Conservation (phyloP, 805 yeast genomes). For the Metschnikowia cubensis region DNA sequence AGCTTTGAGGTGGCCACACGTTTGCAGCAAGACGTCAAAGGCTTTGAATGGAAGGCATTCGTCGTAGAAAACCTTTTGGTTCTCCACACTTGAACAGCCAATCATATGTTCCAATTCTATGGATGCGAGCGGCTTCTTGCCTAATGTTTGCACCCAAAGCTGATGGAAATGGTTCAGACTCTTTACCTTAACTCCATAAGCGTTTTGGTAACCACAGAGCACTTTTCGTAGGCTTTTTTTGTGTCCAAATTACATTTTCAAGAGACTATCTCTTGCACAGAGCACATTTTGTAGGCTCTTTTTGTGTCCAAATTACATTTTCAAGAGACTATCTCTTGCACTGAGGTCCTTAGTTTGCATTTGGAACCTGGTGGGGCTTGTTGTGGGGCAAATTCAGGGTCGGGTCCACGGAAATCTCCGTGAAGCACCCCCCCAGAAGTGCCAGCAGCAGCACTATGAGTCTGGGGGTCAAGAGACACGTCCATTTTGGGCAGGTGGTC, state of each 20-base stretch:
- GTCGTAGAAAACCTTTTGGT: background rate
- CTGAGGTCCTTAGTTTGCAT: no score
- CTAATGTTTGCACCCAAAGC: background rate
- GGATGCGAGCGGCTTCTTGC: background rate
- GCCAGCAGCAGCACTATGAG: conserved; percentile 25
- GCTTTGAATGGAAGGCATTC: background rate
- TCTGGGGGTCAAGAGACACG: conserved; percentile 29
- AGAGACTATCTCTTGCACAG: background rate
- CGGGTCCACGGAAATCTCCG: conserved; percentile 42
- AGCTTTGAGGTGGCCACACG: background rate
- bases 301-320: no score
- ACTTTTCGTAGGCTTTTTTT: background rate
- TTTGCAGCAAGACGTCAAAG: background rate
- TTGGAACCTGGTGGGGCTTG: conserved; percentile 29
- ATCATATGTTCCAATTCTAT: background rate
- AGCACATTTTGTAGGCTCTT: no score
- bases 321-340: no score
- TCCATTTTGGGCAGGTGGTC: conserved; percentile 27
- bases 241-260: background rate
- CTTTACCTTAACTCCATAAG: background rate
- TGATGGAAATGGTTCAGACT: background rate
- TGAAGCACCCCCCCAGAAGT: conserved; percentile 42
- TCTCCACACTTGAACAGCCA: background rate
- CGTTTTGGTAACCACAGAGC: background rate
- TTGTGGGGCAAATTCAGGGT: conserved; percentile 45